Conservation (phyloP, 495 filamentous ascomycete genomes). For the Talaromyces adpressus region DNA sequence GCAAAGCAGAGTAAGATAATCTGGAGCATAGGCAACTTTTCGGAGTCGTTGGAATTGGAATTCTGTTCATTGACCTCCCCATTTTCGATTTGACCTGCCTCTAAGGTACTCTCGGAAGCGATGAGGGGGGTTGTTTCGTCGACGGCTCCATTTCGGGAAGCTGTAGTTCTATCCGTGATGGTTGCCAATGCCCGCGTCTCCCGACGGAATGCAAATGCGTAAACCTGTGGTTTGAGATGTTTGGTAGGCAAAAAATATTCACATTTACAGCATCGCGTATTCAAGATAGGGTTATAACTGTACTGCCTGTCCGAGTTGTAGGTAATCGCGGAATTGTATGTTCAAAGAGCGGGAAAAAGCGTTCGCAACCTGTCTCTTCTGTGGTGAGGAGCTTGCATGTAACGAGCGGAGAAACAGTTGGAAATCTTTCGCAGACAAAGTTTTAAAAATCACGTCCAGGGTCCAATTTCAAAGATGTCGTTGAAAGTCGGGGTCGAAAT, state of each 20-base stretch:
- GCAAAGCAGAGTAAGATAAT: constrained; percentile 61
- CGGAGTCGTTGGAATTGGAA: constrained; percentile 13
- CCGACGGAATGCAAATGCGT: neutral
- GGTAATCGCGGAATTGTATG: neutral
- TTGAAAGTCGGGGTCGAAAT: neutral
- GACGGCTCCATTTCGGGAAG: neutral
- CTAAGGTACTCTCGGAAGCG: neutral
- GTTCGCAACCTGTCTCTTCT: neutral
- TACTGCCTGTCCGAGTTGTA: neutral
- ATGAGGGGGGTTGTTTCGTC: constrained; percentile 7
- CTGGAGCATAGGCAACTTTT: constrained; percentile 49
- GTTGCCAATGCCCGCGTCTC: neutral
- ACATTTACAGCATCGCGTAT: neutral
- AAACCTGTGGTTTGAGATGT: neutral
- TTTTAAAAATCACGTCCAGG: neutral
- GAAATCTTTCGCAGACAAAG: neutral
- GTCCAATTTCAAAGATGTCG: neutral
- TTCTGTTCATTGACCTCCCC: neutral
- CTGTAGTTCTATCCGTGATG: neutral
- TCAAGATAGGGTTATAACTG: neutral
- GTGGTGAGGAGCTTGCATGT: neutral
- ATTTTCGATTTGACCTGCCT: neutral
- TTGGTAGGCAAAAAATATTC: neutral
- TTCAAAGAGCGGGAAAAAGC: neutral
- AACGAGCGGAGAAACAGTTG: neutral